phyloP scores from a whole-genome alignment of 1,284 basidiomycete species.

The Leccinum angustisporum region DNA sequence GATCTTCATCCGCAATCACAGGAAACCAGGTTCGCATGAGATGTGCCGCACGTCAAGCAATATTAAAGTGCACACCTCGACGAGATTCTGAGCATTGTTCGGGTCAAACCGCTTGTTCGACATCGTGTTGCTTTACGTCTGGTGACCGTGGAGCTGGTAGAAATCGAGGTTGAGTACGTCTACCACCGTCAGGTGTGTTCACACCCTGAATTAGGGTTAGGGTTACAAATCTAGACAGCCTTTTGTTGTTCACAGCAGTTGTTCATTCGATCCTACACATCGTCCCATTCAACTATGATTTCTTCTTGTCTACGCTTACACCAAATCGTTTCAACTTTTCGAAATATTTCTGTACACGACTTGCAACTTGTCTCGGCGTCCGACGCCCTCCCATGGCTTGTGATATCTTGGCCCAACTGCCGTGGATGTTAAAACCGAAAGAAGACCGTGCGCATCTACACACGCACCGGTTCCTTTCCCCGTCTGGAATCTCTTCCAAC shows the following conservation, averaged over 20 bases:
- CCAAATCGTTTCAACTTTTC: conserved; percentile 78
- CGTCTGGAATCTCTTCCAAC: conserved; percentile 71
- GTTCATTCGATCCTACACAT: background rate
- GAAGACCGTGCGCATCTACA: background rate
- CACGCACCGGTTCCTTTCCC: conserved; percentile 68
- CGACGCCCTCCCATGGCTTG: conserved; percentile 71
- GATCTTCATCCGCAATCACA: conserved; percentile 54
- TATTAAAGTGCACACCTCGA: conserved; percentile 59
- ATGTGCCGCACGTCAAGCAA: conserved; percentile 6
- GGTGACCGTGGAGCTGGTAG: conserved; percentile 34
- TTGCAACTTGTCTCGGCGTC: conserved; percentile 80
- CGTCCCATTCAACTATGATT: conserved; percentile 18
- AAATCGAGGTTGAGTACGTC: conserved; percentile 26
- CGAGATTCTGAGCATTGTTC: conserved; percentile 83
- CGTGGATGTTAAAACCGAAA: conserved; percentile 3
- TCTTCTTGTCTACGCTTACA: conserved; percentile 41
- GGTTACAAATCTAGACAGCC: conserved; percentile 5
- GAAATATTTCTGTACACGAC: conserved; percentile 82
- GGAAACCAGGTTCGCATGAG: conserved; percentile 17
- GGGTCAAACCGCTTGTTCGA: conserved; percentile 66
- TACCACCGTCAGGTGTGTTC: background rate
- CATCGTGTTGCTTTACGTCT: conserved; percentile 31
- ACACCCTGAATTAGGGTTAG: conserved; percentile 29
- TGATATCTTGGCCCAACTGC: conserved; percentile 77
- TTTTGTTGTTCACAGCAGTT: background rate